These are phyloP conservation scores for Aspergillus phoenicis DNA, from an alignment of 2,329 filamentous ascomycete species.

Conservation along the genomic window DNA sequence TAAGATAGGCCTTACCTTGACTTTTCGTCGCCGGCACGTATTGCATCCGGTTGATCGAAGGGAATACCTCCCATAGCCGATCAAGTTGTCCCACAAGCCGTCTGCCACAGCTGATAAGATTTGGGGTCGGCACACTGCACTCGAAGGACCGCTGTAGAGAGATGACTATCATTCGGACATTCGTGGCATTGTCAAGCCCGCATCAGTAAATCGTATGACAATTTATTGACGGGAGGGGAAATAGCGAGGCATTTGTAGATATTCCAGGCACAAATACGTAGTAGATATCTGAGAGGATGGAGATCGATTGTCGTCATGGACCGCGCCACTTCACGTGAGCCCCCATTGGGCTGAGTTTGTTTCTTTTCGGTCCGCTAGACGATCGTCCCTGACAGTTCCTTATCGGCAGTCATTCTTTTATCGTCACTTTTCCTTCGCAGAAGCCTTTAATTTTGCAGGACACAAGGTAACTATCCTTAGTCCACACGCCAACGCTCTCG, in stretches of 20 bases:
- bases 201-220: neutral
- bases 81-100: neutral
- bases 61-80: conserved; percentile 21
- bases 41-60: conserved; percentile 25
- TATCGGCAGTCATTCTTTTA: neutral
- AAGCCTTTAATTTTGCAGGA: neutral
- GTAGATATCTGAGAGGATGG: too few species aligned
- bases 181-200: neutral
- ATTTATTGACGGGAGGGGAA: neutral
- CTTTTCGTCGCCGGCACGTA: conserved; percentile 23
- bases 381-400: neutral
- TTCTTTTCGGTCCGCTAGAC: conserved; percentile 1
- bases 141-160: neutral
- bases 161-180: neutral
- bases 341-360: conserved; percentile 4
- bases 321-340: conserved; percentile 8
- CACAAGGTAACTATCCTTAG: neutral
- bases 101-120: neutral
- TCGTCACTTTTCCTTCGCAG: neutral
- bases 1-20: conserved; percentile 18
- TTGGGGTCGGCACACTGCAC: neutral
- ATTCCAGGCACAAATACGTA: neutral
- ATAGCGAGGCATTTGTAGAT: neutral
- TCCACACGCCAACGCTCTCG: neutral
- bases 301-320: neutral